These are phyloP conservation scores for Backusella mclennaniae DNA, from an alignment of 192 early-diverging fungal genomes.

Conservation along the genomic window DNA sequence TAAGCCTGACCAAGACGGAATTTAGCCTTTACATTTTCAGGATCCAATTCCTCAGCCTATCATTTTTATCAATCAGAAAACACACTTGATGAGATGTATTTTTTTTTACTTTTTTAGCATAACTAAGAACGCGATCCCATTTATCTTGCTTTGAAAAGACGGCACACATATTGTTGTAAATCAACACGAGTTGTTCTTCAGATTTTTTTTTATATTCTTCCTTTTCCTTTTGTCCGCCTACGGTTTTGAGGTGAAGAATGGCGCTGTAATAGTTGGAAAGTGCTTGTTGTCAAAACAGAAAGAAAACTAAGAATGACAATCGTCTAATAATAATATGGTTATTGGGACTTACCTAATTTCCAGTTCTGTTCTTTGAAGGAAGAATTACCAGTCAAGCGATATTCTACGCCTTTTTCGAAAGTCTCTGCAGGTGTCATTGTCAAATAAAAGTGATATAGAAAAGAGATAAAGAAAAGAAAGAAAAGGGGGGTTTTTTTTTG, in stretches of 20 bases:
- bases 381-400: slow-evolving; percentile 21
- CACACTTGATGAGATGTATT: background rate
- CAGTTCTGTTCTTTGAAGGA: slow-evolving; percentile 20
- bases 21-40: slow-evolving; percentile 17
- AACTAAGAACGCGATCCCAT: slow-evolving; percentile 18
- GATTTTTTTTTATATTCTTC: slow-evolving; percentile 7
- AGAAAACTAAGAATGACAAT: too few species aligned
- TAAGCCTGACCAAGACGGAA: slow-evolving; percentile 30
- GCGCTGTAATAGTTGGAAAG: slow-evolving; percentile 22
- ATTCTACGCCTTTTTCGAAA: slow-evolving; percentile 23
- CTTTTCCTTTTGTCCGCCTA: slow-evolving; percentile 21
- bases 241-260: slow-evolving; percentile 20
- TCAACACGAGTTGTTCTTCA: slow-evolving; percentile 20
- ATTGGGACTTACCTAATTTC: slow-evolving; percentile 13
- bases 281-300: background rate
- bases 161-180: slow-evolving; percentile 32
- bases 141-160: slow-evolving; percentile 18
- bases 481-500: too few species aligned
- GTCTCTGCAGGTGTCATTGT: slow-evolving; percentile 13
- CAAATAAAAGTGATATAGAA: background rate
- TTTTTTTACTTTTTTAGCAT: slow-evolving; percentile 5
- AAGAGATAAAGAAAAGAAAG: too few species aligned
- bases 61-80: background rate
- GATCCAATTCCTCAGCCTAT: slow-evolving; percentile 14
- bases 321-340: too few species aligned